phyloP scores from a whole-genome alignment of 495 filamentous ascomycete genomes.

The Penicillium simplicissimum region DNA sequence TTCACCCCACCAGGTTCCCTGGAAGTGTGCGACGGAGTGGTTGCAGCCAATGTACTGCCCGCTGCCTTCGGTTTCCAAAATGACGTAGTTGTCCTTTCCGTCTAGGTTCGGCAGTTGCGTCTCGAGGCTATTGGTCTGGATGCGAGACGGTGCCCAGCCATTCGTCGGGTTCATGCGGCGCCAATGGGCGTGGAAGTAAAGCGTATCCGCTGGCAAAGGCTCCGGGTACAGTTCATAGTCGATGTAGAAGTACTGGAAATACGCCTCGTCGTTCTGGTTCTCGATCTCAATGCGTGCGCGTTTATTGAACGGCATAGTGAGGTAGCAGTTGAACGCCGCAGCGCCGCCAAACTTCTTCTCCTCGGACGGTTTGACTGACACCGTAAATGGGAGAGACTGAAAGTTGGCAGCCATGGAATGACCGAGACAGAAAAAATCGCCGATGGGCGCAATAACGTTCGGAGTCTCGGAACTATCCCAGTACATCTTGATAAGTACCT shows the following conservation, averaged over 20 bases:
- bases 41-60: slow-evolving; percentile 28
- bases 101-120: not conserved
- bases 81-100: not conserved
- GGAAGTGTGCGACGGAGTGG: slow-evolving; percentile 24
- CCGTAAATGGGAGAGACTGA: slow-evolving; percentile 26
- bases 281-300: slow-evolving; percentile 25
- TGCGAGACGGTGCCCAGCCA: slow-evolving; percentile 22
- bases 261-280: slow-evolving; percentile 22
- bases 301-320: slow-evolving; percentile 27
- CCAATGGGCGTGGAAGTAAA: slow-evolving; percentile 31
- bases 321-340: slow-evolving; percentile 26
- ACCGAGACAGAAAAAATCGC: slow-evolving; percentile 27
- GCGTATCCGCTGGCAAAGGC: slow-evolving; percentile 21
- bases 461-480: slow-evolving; percentile 15
- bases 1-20: slow-evolving; percentile 30
- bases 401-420: slow-evolving; percentile 26
- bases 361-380: slow-evolving; percentile 23
- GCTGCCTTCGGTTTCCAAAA: slow-evolving; percentile 21
- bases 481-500: slow-evolving; percentile 30
- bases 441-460: slow-evolving; percentile 23
- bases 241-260: slow-evolving; percentile 30
- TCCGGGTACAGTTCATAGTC: slow-evolving; percentile 28
- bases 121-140: not conserved
- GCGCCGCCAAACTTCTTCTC: slow-evolving; percentile 28
- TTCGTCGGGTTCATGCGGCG: slow-evolving; percentile 26